Evolutionary conservation across 257 asterid species (phyloP).

Genomic region (Penstemon davidsonii): DNA sequence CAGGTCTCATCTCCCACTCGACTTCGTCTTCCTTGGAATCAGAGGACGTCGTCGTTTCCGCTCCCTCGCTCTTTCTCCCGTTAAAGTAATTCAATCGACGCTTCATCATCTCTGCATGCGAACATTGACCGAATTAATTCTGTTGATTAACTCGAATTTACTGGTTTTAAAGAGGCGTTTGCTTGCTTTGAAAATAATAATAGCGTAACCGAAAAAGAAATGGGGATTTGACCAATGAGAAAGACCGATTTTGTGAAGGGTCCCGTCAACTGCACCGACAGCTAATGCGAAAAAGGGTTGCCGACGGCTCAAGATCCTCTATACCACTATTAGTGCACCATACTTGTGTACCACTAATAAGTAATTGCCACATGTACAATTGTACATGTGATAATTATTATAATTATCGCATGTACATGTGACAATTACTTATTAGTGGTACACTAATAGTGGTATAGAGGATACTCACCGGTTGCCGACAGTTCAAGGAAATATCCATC

Average conservation of each 20-base stretch:
- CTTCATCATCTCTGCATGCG: slow-evolving; percentile 27
- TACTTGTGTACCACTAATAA: too few species aligned
- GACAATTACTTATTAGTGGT: too few species aligned
- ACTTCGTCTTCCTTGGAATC: slow-evolving; percentile 37
- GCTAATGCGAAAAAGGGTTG: slow-evolving; percentile 38
- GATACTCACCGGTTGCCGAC: slow-evolving; percentile 73
- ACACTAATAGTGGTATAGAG: too few species aligned
- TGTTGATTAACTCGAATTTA: neutral
- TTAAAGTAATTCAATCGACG: slow-evolving; percentile 35
- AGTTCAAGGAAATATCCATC: slow-evolving; percentile 31
- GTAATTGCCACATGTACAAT: too few species aligned
- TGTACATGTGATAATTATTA: too few species aligned
- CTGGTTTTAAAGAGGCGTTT: neutral
- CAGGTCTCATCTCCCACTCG: slow-evolving; percentile 69
- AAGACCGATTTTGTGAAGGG: slow-evolving; percentile 24
- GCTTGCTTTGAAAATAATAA: slow-evolving; percentile 24
- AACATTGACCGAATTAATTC: neutral
- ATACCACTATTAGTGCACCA: too few species aligned
- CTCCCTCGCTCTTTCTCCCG: slow-evolving; percentile 27
- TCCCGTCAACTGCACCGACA: slow-evolving; percentile 39
- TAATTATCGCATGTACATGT: too few species aligned
- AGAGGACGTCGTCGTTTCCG: slow-evolving; percentile 30
- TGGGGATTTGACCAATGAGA: slow-evolving; percentile 22
- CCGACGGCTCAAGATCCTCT: slow-evolving; percentile 60
- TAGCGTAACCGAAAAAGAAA: slow-evolving; percentile 27